Conservation (phyloP, 1,139 yeast genomes). For the Candida sanyaensis region DNA sequence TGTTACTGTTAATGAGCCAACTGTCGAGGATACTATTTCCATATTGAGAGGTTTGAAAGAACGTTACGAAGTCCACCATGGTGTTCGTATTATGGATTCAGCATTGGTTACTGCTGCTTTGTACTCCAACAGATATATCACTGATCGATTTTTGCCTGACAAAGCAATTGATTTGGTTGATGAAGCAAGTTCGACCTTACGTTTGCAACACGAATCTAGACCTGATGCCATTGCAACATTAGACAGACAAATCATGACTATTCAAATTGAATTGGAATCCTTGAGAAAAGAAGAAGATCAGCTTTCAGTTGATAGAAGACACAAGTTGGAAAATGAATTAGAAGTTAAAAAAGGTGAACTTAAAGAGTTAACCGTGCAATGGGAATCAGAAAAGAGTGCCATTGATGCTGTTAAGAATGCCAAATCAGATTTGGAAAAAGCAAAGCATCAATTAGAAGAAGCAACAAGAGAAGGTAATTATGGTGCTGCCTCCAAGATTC, state of each 20-base stretch:
- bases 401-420: conserved; percentile 78
- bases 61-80: conserved; percentile 95
- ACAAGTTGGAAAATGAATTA: conserved; percentile 65
- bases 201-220: conserved; percentile 94
- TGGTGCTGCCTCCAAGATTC: conserved; percentile 85
- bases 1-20: conserved; percentile 85
- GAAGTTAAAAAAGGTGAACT: conserved; percentile 64
- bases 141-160: conserved; percentile 91
- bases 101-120: conserved; percentile 95
- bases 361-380: conserved; percentile 68
- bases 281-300: conserved; percentile 90
- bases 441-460: conserved; percentile 78
- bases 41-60: conserved; percentile 93
- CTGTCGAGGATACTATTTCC: conserved; percentile 88
- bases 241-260: conserved; percentile 89
- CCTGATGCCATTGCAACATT: conserved; percentile 92
- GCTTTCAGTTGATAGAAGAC: conserved; percentile 72
- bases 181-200: conserved; percentile 93
- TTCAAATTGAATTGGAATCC: conserved; percentile 92
- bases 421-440: conserved; percentile 80
- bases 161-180: conserved; percentile 96
- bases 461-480: conserved; percentile 84
- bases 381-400: conserved; percentile 81
- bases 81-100: conserved; percentile 92
- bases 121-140: conserved; percentile 85